Base-by-base conservation (phyloP, 2,329 filamentous ascomycete species). In the Xylariaceae sp. region DNA sequence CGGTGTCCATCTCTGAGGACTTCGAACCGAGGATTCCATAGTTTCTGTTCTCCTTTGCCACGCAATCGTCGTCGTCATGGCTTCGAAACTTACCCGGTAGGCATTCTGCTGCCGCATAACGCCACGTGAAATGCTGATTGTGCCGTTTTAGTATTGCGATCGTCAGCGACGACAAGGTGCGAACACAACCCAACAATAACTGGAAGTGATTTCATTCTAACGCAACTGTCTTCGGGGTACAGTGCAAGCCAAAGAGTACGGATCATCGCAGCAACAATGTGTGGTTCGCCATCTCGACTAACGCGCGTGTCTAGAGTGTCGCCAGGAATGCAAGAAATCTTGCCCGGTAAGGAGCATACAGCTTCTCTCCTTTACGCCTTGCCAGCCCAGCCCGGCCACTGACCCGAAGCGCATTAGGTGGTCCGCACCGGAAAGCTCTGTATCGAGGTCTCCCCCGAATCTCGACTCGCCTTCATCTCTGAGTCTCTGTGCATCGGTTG, bases 271-370 rank as follows among this genome's bases (percentile, higher is more conserved):
- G 45, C 49, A 10, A 48, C 44, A 30, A 35, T 17, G 23, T 55
- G 30, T 18, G 15, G 8, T 42, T 35, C 10, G 10, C 42, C 34
- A 30, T 18, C 13, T 53, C 37, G 42, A 34, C 60, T 65, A 60
- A 64, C 55, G 10, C 15, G 39, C 47, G 50, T 23, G 1, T 11
- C 53, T 92, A 89, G 97, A 97, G 91, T 97, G 94, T 77, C 88
- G 93, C 68, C 93, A 97, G 80, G 94, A 99, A 78, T 99, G 94
- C 84, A 97, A 97, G 77, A 97, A 97, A 77, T 93, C 92, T 35
- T 99, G 94, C 76, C 67, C 66, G 42, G 66, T 67, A 39, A 53
- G 57, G n/a, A 62, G 39, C 55, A 8, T n/a, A 34, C 11, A 34
- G 6, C 10, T 18, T 18, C 35, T 8, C 30, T 13, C 15, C 53